A percentile compares a stretch with the other conserved stretches of the same genome.
These are phyloP conservation scores for Galeopsis tetrahit DNA, from an alignment of 257 asterid species.

Conservation along the genomic window DNA sequence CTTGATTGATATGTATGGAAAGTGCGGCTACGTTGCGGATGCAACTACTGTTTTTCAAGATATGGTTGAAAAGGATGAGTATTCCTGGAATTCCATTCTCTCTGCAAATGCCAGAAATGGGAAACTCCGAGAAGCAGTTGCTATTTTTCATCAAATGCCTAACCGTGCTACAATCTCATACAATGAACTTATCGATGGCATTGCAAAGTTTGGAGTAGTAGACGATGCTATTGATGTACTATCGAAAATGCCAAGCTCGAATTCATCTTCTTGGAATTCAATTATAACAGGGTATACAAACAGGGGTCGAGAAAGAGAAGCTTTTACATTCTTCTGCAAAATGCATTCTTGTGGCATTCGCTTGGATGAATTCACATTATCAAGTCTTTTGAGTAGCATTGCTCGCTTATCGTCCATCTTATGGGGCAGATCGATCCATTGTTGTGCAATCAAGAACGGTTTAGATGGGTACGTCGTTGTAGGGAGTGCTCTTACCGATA, in stretches of 20 bases:
- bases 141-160: slow-evolving; percentile 57
- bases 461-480: slow-evolving; percentile 59
- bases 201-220: slow-evolving; percentile 66
- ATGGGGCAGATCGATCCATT: slow-evolving; percentile 64
- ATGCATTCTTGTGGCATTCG: slow-evolving; percentile 57
- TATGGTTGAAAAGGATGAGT: slow-evolving; percentile 52
- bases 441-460: slow-evolving; percentile 61
- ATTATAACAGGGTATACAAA: slow-evolving; percentile 74
- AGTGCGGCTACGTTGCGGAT: slow-evolving; percentile 59
- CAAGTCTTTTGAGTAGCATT: slow-evolving; percentile 72
- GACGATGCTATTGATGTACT: slow-evolving; percentile 64
- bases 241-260: slow-evolving; percentile 55
- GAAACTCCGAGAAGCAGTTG: slow-evolving; percentile 56
- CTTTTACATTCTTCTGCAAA: slow-evolving; percentile 51
- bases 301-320: slow-evolving; percentile 55
- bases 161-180: slow-evolving; percentile 66
- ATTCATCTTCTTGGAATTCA: slow-evolving; percentile 90
- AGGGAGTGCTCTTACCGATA: slow-evolving; percentile 78
- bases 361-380: slow-evolving; percentile 79
- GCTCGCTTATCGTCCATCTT: slow-evolving; percentile 52
- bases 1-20: slow-evolving; percentile 83
- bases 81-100: slow-evolving; percentile 78
- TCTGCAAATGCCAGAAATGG: slow-evolving; percentile 83
- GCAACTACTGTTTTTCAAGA: slow-evolving; percentile 48
- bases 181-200: slow-evolving; percentile 73